These are phyloP conservation scores for Bimuria novae-zelandiae DNA, from an alignment of 2,329 filamentous ascomycete species.

Conservation along the genomic window DNA sequence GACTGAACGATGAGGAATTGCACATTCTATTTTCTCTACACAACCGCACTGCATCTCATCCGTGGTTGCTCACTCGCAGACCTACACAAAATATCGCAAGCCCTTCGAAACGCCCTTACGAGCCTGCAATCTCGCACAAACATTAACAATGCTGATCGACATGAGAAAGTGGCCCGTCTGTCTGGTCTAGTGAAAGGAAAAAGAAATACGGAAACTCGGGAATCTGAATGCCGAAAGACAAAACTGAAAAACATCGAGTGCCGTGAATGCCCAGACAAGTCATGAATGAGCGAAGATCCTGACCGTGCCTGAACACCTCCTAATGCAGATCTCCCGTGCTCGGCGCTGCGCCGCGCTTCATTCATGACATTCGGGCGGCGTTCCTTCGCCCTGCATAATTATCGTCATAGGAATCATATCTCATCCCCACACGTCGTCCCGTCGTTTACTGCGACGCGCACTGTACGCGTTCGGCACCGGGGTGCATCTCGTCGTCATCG, in stretches of 20 bases:
- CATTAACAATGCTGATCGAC: constrained; percentile 1
- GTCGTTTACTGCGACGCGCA: constrained; percentile 79
- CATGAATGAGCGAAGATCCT: not conserved
- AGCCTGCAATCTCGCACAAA: not conserved
- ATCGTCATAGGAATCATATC: not conserved
- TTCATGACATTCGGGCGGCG: not conserved
- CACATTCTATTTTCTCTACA: no score
- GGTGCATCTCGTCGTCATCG: constrained; percentile 64
- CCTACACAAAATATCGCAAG: no score
- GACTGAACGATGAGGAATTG: no score
- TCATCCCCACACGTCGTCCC: not conserved
- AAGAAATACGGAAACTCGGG: no score
- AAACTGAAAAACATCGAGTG: not conserved
- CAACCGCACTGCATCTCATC: no score
- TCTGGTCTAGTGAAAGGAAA: constrained; percentile 1
- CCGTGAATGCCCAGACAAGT: constrained; percentile 7
- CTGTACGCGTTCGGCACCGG: constrained; percentile 77
- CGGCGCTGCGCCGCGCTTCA: not conserved
- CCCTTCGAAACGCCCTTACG: not conserved
- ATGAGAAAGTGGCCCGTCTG: not conserved
- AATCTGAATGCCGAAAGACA: no score
- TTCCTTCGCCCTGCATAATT: not conserved
- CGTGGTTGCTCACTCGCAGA: no score
- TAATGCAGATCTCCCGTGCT: not conserved
- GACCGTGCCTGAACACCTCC: constrained; percentile 7